These are phyloP conservation scores for Verticillium klebahnii DNA, from an alignment of 2,329 filamentous ascomycete genomes.

Conservation along the genomic window DNA sequence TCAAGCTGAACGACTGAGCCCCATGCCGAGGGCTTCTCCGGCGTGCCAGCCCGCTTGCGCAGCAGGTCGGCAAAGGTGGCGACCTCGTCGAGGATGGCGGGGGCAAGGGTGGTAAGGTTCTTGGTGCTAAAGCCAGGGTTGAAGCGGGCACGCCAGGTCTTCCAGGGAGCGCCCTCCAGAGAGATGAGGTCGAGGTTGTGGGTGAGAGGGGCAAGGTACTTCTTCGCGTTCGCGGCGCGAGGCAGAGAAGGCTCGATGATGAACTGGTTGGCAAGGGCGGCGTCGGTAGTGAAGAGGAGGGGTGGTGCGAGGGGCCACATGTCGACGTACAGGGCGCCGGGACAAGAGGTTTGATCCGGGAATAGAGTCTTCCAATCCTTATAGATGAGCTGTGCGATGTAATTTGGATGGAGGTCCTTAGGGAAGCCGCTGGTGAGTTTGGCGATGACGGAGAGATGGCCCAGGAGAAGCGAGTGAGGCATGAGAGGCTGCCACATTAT, in stretches of 20 bases:
- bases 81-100: slow-evolving; percentile 31
- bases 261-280: slow-evolving; percentile 15
- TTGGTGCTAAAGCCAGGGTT: slow-evolving; percentile 31
- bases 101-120: slow-evolving; percentile 27
- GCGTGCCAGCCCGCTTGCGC: slow-evolving; percentile 19
- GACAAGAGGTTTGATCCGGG: slow-evolving; percentile 12
- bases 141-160: slow-evolving; percentile 24
- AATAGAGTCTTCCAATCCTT: neutral
- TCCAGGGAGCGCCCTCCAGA: slow-evolving; percentile 22
- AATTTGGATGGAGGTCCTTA: neutral
- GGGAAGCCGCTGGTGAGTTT: neutral
- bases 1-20: slow-evolving; percentile 21
- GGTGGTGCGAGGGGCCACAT: slow-evolving; percentile 21
- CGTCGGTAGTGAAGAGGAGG: slow-evolving; percentile 13
- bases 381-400: neutral
- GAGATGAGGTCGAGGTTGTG: slow-evolving; percentile 24
- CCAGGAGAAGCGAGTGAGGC: neutral
- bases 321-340: slow-evolving; percentile 23
- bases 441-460: neutral
- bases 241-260: slow-evolving; percentile 14
- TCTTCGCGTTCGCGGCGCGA: slow-evolving; percentile 22
- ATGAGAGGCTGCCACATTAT: neutral
- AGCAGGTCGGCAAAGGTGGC: slow-evolving; percentile 26
- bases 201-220: slow-evolving; percentile 22
- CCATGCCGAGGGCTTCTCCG: slow-evolving; percentile 24